These are phyloP conservation scores for Tylopilus sp. DNA, from an alignment of 1,284 basidiomycete genomes.

Conservation along the genomic window DNA sequence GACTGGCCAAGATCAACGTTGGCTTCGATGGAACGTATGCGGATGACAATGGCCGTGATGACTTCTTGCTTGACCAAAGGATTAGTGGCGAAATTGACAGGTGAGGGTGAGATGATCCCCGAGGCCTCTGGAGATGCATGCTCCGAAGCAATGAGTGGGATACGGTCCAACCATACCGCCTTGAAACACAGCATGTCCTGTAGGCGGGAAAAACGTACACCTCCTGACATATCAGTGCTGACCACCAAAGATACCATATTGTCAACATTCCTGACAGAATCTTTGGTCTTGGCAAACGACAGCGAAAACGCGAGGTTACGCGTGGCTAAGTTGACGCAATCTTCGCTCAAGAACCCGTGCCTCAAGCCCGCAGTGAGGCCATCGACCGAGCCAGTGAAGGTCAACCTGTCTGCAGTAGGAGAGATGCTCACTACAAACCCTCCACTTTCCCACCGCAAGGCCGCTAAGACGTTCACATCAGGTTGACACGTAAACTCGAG, in stretches of 20 bases:
- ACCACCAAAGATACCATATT: slow-evolving; percentile 65
- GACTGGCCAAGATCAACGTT: slow-evolving; percentile 76
- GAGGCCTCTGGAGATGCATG: slow-evolving; percentile 27
- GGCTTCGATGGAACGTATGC: slow-evolving; percentile 66
- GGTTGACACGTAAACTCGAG: slow-evolving; percentile 82
- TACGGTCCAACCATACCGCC: slow-evolving; percentile 84
- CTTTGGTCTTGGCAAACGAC: slow-evolving; percentile 52
- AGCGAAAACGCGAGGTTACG: slow-evolving; percentile 72
- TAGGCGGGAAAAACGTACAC: slow-evolving; percentile 70
- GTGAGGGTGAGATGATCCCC: slow-evolving; percentile 15
- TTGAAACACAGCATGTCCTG: slow-evolving; percentile 87
- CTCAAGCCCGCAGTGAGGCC: slow-evolving; percentile 75
- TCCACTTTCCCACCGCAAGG: slow-evolving; percentile 86
- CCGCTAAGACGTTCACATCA: slow-evolving; percentile 83
- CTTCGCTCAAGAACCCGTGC: slow-evolving; percentile 76
- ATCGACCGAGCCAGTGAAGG: slow-evolving; percentile 72
- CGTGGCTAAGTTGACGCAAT: slow-evolving; percentile 69
- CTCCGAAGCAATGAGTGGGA: slow-evolving; percentile 63
- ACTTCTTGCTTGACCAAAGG: slow-evolving; percentile 43
- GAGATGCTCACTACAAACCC: slow-evolving; percentile 78
- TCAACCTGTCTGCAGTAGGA: slow-evolving; percentile 63
- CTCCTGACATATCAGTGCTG: slow-evolving; percentile 73
- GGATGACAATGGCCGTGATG: slow-evolving; percentile 58
- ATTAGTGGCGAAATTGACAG: slow-evolving; percentile 8
- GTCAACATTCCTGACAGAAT: slow-evolving; percentile 35